Conservation (phyloP, 1,139 yeast species). For the Diutina rugosa region DNA sequence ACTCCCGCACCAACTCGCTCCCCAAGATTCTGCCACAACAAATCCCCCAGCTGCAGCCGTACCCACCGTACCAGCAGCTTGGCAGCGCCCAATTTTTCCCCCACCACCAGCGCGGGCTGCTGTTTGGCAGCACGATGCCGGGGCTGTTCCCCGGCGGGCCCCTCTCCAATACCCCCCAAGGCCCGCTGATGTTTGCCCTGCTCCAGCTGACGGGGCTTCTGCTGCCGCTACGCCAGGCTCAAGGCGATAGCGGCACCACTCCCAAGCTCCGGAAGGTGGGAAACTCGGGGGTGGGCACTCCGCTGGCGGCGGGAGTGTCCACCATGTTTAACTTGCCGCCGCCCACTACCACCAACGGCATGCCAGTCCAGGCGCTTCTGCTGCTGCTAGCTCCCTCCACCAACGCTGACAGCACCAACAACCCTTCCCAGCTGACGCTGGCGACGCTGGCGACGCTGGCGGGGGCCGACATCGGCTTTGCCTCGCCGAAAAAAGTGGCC, state of each 20-base stretch:
- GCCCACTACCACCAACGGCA: not conserved
- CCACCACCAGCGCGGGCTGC: not conserved
- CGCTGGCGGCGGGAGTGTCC: not conserved
- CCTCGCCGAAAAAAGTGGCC: constrained; percentile 42
- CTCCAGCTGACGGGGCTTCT: not conserved
- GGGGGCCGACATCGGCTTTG: constrained; percentile 26
- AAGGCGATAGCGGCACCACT: constrained; percentile 10
- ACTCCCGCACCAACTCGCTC: not conserved
- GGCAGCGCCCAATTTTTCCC: not conserved
- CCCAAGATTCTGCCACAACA: constrained; percentile 2
- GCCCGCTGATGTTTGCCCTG: not conserved
- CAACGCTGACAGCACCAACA: not conserved
- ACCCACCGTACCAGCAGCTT: not conserved
- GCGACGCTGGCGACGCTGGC: constrained; percentile 5
- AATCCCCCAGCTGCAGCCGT: not conserved
- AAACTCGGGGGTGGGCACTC: not conserved
- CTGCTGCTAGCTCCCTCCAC: not conserved
- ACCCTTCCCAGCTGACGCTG: not conserved
- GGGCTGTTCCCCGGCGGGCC: constrained; percentile 1
- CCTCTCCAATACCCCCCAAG: not conserved
- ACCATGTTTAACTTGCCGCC: constrained; percentile 22
- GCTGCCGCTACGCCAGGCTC: constrained; percentile 1
- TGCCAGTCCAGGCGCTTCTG: not conserved
- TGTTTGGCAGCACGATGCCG: not conserved
- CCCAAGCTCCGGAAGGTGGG: constrained; percentile 25